Evolutionary conservation across 1,284 basidiomycete genomes (phyloP).

Genomic region (Sporisorium reilianum): DNA sequence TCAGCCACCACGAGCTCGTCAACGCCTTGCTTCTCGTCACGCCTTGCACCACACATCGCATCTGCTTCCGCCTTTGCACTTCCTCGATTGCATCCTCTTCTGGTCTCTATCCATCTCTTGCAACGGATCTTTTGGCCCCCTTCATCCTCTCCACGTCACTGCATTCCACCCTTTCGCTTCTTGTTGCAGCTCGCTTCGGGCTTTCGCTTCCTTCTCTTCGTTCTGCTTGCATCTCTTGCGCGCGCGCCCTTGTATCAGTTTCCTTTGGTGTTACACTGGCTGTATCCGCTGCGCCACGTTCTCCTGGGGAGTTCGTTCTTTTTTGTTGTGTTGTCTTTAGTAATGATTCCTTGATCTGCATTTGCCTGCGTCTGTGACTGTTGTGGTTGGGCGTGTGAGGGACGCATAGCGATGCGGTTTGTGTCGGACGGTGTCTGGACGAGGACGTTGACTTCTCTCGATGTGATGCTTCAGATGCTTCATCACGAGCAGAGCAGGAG

Average conservation of each 20-base stretch:
- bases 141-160: not conserved
- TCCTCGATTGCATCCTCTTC: not conserved
- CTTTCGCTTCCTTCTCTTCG: not conserved
- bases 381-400: not conserved
- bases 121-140: not conserved
- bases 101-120: not conserved
- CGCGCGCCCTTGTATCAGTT: not conserved
- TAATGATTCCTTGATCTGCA: not conserved
- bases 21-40: no score
- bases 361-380: not conserved
- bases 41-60: no score
- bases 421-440: no score
- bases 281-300: slow-evolving; percentile 9
- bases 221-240: no score
- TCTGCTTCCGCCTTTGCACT: not conserved
- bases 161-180: not conserved
- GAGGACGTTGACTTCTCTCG: no score
- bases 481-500: no score
- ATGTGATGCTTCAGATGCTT: no score
- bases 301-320: slow-evolving; percentile 6
- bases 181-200: no score
- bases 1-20: not conserved
- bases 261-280: not conserved
- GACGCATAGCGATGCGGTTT: no score
- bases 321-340: not conserved